A percentile compares a stretch with the other conserved stretches of the same genome.
Conservation (phyloP, 169 alveolate genomes). For the Plasmodium gallinaceum region DNA sequence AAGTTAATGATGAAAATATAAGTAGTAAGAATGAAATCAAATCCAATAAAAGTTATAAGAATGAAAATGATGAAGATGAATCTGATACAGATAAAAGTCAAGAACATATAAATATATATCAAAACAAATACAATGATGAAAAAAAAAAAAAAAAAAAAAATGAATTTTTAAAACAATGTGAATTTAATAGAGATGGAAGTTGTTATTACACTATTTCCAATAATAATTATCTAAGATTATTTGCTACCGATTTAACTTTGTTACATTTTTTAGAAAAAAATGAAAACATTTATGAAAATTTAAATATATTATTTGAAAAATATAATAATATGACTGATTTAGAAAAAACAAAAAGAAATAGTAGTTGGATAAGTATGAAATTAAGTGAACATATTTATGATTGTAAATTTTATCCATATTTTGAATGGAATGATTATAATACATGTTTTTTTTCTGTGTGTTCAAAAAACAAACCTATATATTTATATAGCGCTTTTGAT, state of each 20-base stretch:
- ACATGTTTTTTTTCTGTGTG: slow-evolving; percentile 51
- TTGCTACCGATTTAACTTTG: slow-evolving; percentile 40
- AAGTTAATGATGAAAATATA: not conserved
- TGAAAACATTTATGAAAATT: not conserved
- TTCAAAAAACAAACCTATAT: slow-evolving; percentile 37
- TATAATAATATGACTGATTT: slow-evolving; percentile 8
- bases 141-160: slow-evolving; percentile 26
- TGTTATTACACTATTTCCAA: slow-evolving; percentile 60
- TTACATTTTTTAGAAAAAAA: slow-evolving; percentile 3
- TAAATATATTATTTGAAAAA: not conserved
- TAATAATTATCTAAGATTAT: slow-evolving; percentile 19
- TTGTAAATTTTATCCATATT: slow-evolving; percentile 69
- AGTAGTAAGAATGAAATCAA: not conserved
- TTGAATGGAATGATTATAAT: slow-evolving; percentile 51
- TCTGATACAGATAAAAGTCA: not conserved
- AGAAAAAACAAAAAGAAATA: slow-evolving; percentile 17
- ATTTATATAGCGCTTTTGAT: slow-evolving; percentile 65
- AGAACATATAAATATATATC: not conserved
- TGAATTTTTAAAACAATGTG: slow-evolving; percentile 69
- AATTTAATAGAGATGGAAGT: slow-evolving; percentile 61
- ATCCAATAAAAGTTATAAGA: not conserved
- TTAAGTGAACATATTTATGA: slow-evolving; percentile 42
- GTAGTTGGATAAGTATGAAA: slow-evolving; percentile 36
- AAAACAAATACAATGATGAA: not conserved
- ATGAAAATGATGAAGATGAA: not conserved